These are phyloP conservation scores for Lupinus albus DNA, from an alignment of 306 rosid species.

Conservation along the genomic window DNA sequence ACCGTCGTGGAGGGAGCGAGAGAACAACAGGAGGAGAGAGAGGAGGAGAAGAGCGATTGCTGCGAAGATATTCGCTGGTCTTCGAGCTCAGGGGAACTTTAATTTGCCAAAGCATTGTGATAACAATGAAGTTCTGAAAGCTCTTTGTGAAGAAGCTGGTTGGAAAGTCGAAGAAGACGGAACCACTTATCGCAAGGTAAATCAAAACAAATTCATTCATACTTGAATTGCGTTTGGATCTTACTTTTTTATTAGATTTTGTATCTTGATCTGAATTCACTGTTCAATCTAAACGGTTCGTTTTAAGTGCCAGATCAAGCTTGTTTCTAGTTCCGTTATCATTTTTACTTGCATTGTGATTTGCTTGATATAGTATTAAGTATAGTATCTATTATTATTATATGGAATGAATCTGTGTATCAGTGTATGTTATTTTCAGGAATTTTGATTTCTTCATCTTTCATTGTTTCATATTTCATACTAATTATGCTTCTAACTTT, in stretches of 20 bases:
- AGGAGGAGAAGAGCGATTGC: slow-evolving; percentile 77
- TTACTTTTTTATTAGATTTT: background rate
- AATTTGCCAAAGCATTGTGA: slow-evolving; percentile 87
- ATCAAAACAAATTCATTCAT: background rate
- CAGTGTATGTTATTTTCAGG: slow-evolving; percentile 6
- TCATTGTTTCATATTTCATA: no score
- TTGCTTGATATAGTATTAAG: background rate
- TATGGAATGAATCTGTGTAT: background rate
- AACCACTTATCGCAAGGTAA: slow-evolving; percentile 82
- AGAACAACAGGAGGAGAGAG: slow-evolving; percentile 83
- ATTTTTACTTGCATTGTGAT: background rate
- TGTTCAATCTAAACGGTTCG: slow-evolving; percentile 4
- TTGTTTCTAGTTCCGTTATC: slow-evolving; percentile 3
- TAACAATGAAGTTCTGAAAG: slow-evolving; percentile 82
- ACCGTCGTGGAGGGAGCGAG: slow-evolving; percentile 93
- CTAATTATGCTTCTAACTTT: background rate
- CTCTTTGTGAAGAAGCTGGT: slow-evolving; percentile 84
- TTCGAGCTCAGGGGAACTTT: slow-evolving; percentile 81
- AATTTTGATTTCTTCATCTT: background rate
- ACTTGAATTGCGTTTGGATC: slow-evolving; percentile 6
- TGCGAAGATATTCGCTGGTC: slow-evolving; percentile 74
- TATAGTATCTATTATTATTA: background rate
- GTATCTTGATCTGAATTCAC: slow-evolving; percentile 9
- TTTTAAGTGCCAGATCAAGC: slow-evolving; percentile 25
- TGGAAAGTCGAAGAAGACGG: slow-evolving; percentile 94